phyloP scores from a whole-genome alignment of 768 basidiomycete species.

The Brasilioporus rufonigricans region DNA sequence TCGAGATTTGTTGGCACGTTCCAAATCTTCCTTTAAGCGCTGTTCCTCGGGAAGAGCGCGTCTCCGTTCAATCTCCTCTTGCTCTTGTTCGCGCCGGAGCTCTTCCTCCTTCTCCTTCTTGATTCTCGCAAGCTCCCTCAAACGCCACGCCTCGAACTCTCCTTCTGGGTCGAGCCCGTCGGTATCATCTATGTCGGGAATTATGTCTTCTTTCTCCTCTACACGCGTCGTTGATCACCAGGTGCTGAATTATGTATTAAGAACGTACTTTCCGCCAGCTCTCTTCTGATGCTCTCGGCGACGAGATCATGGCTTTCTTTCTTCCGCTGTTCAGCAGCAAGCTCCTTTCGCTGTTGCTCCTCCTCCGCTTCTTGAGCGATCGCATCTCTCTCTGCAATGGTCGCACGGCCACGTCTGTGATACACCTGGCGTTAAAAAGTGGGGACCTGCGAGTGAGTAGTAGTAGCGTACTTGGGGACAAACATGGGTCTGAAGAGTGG shows the following conservation, averaged over 20 bases:
- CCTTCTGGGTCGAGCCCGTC: constrained; percentile 85
- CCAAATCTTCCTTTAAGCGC: constrained; percentile 87
- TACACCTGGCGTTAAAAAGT: constrained; percentile 2
- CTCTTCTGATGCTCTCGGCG: constrained; percentile 89
- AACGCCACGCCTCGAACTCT: constrained; percentile 96
- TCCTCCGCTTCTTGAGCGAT: constrained; percentile 77
- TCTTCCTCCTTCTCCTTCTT: constrained; percentile 93
- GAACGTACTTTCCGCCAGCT: constrained; percentile 84
- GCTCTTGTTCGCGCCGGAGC: constrained; percentile 74
- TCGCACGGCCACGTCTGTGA: constrained; percentile 69
- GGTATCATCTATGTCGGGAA: constrained; percentile 92
- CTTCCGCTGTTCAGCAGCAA: constrained; percentile 77
- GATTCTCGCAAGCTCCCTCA: constrained; percentile 90
- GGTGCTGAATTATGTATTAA: neutral
- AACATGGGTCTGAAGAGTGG: constrained; percentile 89
- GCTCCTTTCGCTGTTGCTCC: constrained; percentile 60
- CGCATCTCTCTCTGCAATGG: constrained; percentile 66
- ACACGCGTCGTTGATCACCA: constrained; percentile 3
- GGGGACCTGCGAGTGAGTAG: neutral
- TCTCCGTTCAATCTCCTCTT: constrained; percentile 88
- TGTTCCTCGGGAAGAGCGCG: constrained; percentile 93
- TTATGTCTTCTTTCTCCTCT: constrained; percentile 87
- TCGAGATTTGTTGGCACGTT: constrained; percentile 75
- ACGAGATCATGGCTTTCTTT: constrained; percentile 91
- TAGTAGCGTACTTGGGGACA: constrained; percentile 76